Base-by-base conservation (phyloP, 352 stramenopile species). In the Thalassiosira exigua region DNA sequence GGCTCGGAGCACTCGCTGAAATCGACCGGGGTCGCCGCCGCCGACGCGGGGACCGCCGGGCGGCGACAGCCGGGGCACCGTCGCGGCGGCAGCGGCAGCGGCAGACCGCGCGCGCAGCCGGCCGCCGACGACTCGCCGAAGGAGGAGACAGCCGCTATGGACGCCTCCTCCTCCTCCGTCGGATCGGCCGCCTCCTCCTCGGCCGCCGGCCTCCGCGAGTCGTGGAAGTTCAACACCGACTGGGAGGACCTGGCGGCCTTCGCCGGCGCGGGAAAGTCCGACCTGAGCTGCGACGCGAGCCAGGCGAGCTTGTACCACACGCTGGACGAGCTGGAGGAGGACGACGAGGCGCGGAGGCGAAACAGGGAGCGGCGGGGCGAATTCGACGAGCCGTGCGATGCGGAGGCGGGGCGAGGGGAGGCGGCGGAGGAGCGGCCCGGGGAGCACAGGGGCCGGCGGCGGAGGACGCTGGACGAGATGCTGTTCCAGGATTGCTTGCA, bases 331-430 rank as follows among this genome's bases (percentile, higher is more conserved):
- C 97, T 97, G 5, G 79, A 97, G 39, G 97, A 96, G 53, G 98
- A 98, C 61, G 91, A 99, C 36, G 97, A 97, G 68, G 83, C 99
- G 27, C 83, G 67, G 83, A 84, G 3, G 92, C 93, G 48, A 96
- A 89, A 2, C 86, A 82, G 50, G 75, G 87, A 21, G 92, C 98
- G 27, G 96, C 94, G 0, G 93, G 91, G 1, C 92, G 92, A 51
- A 95, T 99, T 71, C 98, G 17, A 99, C 99, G 97, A 99, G 86
- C 0, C 93, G 94, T 82, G 89, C 90, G n/a, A 93, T 94, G 87
- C 60, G 93, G 27, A 65, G 93, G 46, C 77, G 84, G 41, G 93
- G 93, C 75, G 92, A 85, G 2, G 75, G 89, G 36, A 90, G 88
- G 71, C 78, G 75, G 32, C 91, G 83, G 75, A 80, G 82, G 53